Conservation (phyloP, 2,329 filamentous ascomycete species). For the Pseudogymnoascus sp. region DNA sequence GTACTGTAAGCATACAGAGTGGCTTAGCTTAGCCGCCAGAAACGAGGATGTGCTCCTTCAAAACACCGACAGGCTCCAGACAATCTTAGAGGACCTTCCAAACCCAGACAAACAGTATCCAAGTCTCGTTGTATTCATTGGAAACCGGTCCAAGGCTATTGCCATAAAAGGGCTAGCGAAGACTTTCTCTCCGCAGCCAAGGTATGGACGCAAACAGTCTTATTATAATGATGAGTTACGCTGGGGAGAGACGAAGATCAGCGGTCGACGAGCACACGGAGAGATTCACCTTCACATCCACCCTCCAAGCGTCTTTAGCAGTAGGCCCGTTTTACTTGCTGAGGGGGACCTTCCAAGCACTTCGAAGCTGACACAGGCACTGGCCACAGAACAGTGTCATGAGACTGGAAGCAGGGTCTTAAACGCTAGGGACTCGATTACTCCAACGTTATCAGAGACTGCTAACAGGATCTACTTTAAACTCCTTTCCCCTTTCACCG, state of each 20-base stretch:
- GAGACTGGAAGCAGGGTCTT: background rate
- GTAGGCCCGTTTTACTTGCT: constrained; percentile 12
- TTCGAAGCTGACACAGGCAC: constrained; percentile 10
- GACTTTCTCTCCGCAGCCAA: constrained; percentile 13
- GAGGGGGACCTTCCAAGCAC: constrained; percentile 12
- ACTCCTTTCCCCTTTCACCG: constrained; percentile 10
- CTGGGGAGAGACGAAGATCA: constrained; percentile 10
- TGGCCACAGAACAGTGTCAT: constrained; percentile 9
- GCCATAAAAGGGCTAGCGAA: constrained; percentile 15
- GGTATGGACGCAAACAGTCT: constrained; percentile 9
- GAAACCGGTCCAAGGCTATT: constrained; percentile 15
- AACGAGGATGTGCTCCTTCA: constrained; percentile 13
- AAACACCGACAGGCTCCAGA: constrained; percentile 15
- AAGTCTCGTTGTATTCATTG: constrained; percentile 16
- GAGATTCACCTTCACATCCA: constrained; percentile 16
- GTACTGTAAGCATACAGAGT: constrained; percentile 17
- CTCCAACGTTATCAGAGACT: constrained; percentile 8
- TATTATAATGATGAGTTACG: constrained; percentile 9
- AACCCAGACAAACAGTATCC: constrained; percentile 11
- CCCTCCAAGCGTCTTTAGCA: constrained; percentile 12
- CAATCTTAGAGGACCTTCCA: constrained; percentile 14
- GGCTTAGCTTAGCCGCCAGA: constrained; percentile 12
- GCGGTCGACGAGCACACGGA: constrained; percentile 11
- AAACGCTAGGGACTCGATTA: background rate
- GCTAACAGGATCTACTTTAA: constrained; percentile 13